Percentiles rank a stretch among this genome's conserved stretches.
Conservation (phyloP, 345 rosid genomes). For the Noccaea caerulescens region DNA sequence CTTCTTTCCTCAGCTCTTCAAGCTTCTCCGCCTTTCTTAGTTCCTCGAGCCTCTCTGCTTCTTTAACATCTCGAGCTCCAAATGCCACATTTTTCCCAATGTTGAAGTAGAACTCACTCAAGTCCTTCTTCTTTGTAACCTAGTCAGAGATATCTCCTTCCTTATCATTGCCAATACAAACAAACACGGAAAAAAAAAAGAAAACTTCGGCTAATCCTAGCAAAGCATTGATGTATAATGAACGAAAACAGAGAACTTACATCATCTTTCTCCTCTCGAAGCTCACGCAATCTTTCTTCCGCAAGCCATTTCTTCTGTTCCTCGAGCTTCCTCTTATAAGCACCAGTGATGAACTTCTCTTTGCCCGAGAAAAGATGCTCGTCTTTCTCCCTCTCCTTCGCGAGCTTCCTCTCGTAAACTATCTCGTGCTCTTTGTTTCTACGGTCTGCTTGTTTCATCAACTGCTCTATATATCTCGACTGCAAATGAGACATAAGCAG, state of each 20-base stretch:
- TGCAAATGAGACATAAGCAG: slow-evolving; percentile 42
- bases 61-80: slow-evolving; percentile 63
- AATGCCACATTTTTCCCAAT: slow-evolving; percentile 79
- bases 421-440: slow-evolving; percentile 76
- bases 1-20: slow-evolving; percentile 48
- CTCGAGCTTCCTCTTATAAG: slow-evolving; percentile 83
- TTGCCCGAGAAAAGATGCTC: slow-evolving; percentile 86
- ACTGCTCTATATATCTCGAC: slow-evolving; percentile 73
- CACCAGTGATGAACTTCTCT: slow-evolving; percentile 79
- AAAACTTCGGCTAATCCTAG: no score
- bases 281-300: slow-evolving; percentile 72
- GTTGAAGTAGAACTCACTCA: slow-evolving; percentile 87
- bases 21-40: slow-evolving; percentile 47
- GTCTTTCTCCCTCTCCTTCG: slow-evolving; percentile 82
- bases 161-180: not conserved
- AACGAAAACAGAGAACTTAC: slow-evolving; percentile 50
- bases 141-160: slow-evolving; percentile 26
- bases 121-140: slow-evolving; percentile 90
- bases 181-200: no score
- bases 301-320: slow-evolving; percentile 81
- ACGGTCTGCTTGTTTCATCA: slow-evolving; percentile 71
- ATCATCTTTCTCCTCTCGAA: slow-evolving; percentile 85
- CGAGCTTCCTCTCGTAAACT: slow-evolving; percentile 76
- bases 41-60: slow-evolving; percentile 54
- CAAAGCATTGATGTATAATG: no score